Evolutionary conservation across 306 rosid genomes (phyloP).

Genomic region (Prosopis cineraria): DNA sequence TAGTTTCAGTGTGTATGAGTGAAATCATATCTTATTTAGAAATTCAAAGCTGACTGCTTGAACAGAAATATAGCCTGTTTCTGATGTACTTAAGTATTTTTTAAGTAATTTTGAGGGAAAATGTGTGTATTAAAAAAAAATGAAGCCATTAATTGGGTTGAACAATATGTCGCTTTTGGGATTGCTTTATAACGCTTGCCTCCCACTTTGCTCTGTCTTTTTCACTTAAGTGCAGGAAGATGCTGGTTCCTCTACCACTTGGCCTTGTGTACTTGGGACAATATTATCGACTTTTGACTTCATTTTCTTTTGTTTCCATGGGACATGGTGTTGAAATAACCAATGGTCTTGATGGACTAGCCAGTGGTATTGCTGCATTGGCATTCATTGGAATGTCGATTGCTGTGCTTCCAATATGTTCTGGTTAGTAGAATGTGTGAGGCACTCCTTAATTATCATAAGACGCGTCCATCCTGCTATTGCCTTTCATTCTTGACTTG

Average conservation of each 20-base stretch:
- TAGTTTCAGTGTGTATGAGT: neutral
- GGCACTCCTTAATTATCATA: neutral
- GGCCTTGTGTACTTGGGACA: slow-evolving; percentile 83
- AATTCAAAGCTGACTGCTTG: neutral
- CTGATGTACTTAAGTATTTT: neutral
- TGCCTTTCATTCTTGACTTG: slow-evolving; percentile 23
- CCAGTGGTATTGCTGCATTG: slow-evolving; percentile 95
- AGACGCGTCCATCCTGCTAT: neutral
- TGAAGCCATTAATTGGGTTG: neutral
- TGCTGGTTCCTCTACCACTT: slow-evolving; percentile 83
- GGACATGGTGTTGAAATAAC: slow-evolving; percentile 86
- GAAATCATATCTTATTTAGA: neutral
- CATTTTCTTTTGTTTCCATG: slow-evolving; percentile 84
- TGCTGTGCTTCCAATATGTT: slow-evolving; percentile 92
- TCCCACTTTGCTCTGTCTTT: slow-evolving; percentile 25
- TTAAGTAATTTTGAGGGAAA: neutral
- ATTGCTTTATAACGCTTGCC: slow-evolving; percentile 14
- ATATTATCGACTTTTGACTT: slow-evolving; percentile 70
- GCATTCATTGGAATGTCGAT: slow-evolving; percentile 93
- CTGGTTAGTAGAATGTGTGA: slow-evolving; percentile 64
- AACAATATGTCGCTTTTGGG: neutral
- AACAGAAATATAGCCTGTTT: neutral
- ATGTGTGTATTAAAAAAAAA: neutral
- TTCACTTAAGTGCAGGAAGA: slow-evolving; percentile 68
- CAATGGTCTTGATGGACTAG: slow-evolving; percentile 92